Evolutionary conservation across 1,284 basidiomycete genomes (phyloP).

Genomic region (Polyporus tsugae): DNA sequence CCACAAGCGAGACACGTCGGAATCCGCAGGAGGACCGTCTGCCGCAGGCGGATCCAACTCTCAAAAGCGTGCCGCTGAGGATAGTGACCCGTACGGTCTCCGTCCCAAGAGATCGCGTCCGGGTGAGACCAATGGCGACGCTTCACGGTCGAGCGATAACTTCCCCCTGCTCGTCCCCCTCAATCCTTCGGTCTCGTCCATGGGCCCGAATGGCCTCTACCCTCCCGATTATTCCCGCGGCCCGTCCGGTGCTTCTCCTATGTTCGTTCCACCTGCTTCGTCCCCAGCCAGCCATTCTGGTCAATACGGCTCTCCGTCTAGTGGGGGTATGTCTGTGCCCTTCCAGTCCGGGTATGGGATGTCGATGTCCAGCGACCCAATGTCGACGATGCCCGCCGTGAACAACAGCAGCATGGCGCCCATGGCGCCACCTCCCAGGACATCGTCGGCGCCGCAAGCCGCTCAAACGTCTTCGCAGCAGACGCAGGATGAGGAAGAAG

Average conservation of each 20-base stretch:
- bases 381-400: constrained; percentile 56
- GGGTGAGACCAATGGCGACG: constrained; percentile 52
- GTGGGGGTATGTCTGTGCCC: constrained; percentile 42
- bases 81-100: constrained; percentile 47
- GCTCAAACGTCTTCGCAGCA: constrained; percentile 36
- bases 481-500: constrained; percentile 50
- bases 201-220: constrained; percentile 43
- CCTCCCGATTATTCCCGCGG: constrained; percentile 66
- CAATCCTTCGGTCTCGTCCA: constrained; percentile 49
- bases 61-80: constrained; percentile 57
- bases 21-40: constrained; percentile 31
- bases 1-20: constrained; percentile 55
- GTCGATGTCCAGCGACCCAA: constrained; percentile 62
- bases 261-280: constrained; percentile 63
- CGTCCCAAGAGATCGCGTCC: constrained; percentile 61
- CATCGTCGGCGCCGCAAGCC: constrained; percentile 30
- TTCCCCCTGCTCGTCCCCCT: constrained; percentile 67
- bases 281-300: constrained; percentile 48
- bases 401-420: constrained; percentile 42
- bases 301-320: constrained; percentile 45
- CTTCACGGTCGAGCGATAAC: constrained; percentile 47
- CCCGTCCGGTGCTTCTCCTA: constrained; percentile 59
- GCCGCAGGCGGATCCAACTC: constrained; percentile 13
- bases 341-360: constrained; percentile 64
- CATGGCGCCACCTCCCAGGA: constrained; percentile 40